phyloP scores from a whole-genome alignment of 2,329 filamentous ascomycete genomes.

The Aspergillus persii region DNA sequence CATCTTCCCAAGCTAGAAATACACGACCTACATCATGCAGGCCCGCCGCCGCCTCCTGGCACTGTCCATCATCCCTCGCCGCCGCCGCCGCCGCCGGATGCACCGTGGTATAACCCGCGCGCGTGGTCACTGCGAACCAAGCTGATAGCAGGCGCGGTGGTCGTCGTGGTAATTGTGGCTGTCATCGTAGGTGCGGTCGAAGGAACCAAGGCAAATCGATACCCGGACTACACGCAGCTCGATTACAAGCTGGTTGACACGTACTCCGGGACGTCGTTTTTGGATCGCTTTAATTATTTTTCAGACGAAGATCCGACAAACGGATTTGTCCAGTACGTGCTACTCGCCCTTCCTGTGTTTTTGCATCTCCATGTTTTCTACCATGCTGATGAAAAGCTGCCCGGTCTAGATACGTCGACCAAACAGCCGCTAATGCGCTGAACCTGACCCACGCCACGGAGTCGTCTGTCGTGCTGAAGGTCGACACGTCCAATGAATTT shows the following conservation, averaged over 20 bases:
- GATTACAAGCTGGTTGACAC: conserved; percentile 43
- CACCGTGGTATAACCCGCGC: conserved; percentile 48
- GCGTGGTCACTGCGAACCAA: conserved; percentile 56
- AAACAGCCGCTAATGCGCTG: conserved; percentile 27
- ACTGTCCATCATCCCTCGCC: conserved; percentile 4
- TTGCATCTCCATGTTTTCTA: background rate
- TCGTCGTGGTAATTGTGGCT: conserved; percentile 46
- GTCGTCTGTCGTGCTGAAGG: conserved; percentile 55
- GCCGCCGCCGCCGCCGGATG: conserved; percentile 1
- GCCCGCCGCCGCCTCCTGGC: conserved; percentile 12
- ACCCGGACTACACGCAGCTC: conserved; percentile 44
- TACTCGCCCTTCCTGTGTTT: conserved; percentile 32
- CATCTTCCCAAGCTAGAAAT: conserved; percentile 18
- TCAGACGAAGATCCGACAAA: conserved; percentile 44
- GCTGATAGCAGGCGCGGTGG: conserved; percentile 42
- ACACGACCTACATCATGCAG: conserved; percentile 17
- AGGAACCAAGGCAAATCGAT: conserved; percentile 36
- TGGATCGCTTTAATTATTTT: conserved; percentile 48
- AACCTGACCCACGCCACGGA: conserved; percentile 63
- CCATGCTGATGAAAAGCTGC: background rate
- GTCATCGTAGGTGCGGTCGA: conserved; percentile 47
- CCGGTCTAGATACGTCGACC: conserved; percentile 39
- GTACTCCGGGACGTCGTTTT: conserved; percentile 44
- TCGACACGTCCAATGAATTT: conserved; percentile 60
- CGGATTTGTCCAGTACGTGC: conserved; percentile 49